A percentile compares a stretch with the other conserved stretches of the same genome.
phyloP scores from a whole-genome alignment of 257 asterid species.

The Phtheirospermum japonicum region DNA sequence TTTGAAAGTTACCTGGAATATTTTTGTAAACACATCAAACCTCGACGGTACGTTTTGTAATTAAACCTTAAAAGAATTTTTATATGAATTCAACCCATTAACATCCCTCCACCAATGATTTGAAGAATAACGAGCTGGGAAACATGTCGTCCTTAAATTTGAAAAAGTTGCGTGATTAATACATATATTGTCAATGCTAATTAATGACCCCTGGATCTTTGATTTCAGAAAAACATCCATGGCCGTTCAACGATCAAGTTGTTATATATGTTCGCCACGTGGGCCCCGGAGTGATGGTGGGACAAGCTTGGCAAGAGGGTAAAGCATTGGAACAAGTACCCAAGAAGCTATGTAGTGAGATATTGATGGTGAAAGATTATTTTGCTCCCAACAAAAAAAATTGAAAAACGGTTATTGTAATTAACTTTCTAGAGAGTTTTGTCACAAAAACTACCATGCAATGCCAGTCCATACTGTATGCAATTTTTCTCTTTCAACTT shows the following conservation, averaged over 20 bases:
- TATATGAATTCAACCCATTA: neutral
- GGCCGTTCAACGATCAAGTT: conserved; percentile 79
- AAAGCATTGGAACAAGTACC: conserved; percentile 65
- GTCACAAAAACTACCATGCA: neutral
- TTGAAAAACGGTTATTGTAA: conserved; percentile 3
- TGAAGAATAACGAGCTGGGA: conserved; percentile 14
- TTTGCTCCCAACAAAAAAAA: conserved; percentile 17
- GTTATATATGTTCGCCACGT: conserved; percentile 67
- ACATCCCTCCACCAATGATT: neutral
- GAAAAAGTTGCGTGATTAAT: neutral
- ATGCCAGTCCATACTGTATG: neutral
- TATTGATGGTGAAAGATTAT: conserved; percentile 73
- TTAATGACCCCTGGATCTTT: neutral
- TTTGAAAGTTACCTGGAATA: too few relatives aligned
- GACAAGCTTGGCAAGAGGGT: conserved; percentile 95
- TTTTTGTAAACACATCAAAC: neutral
- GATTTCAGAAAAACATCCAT: conserved; percentile 65
- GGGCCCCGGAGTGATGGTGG: conserved; percentile 85
- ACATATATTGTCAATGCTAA: conserved; percentile 2
- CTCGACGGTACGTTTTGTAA: too few relatives aligned
- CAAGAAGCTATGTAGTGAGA: conserved; percentile 68
- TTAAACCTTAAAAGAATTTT: too few relatives aligned
- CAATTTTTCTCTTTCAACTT: too few relatives aligned
- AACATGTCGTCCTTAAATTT: too few relatives aligned
- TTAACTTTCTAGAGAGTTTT: neutral